These are phyloP conservation scores for Vitis riparia DNA, from an alignment of 164 flowering plant genomes.

Conservation along the genomic window DNA sequence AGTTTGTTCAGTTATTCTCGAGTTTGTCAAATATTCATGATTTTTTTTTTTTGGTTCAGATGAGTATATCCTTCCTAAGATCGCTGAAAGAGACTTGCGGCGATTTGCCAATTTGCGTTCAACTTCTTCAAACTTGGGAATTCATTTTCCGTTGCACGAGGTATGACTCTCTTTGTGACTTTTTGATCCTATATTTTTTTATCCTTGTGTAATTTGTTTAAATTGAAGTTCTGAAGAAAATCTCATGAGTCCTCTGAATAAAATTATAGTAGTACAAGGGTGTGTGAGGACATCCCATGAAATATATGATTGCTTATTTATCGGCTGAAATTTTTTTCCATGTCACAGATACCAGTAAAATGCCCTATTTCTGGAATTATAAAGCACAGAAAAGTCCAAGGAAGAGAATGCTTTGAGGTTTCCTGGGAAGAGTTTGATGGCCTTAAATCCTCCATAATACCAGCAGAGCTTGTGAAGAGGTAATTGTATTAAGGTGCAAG, in stretches of 20 bases:
- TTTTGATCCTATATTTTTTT: not conserved
- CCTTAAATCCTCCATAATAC: slow-evolving; percentile 62
- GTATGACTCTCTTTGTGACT: slow-evolving; percentile 28
- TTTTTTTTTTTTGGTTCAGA: slow-evolving; percentile 38
- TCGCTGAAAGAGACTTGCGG: slow-evolving; percentile 85
- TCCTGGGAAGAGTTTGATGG: slow-evolving; percentile 70
- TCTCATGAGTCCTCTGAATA: not conserved
- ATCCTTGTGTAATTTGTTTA: not conserved
- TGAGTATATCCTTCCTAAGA: slow-evolving; percentile 92
- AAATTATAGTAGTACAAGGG: not conserved
- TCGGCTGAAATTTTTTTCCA: not conserved
- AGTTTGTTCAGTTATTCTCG: not conserved
- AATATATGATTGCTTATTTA: not conserved
- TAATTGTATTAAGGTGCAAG: slow-evolving; percentile 12
- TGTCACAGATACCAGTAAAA: slow-evolving; percentile 63
- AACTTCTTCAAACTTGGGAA: slow-evolving; percentile 51
- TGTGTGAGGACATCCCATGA: not conserved
- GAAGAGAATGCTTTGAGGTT: slow-evolving; percentile 80
- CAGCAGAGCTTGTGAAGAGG: slow-evolving; percentile 81
- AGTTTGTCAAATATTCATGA: not conserved
- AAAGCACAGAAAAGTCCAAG: slow-evolving; percentile 66
- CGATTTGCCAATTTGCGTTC: slow-evolving; percentile 70
- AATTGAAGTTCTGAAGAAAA: not conserved
- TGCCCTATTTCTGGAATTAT: slow-evolving; percentile 74
- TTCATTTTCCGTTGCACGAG: slow-evolving; percentile 50